phyloP scores from a whole-genome alignment of 2,329 filamentous ascomycete genomes.

The Trichoderma sp. region DNA sequence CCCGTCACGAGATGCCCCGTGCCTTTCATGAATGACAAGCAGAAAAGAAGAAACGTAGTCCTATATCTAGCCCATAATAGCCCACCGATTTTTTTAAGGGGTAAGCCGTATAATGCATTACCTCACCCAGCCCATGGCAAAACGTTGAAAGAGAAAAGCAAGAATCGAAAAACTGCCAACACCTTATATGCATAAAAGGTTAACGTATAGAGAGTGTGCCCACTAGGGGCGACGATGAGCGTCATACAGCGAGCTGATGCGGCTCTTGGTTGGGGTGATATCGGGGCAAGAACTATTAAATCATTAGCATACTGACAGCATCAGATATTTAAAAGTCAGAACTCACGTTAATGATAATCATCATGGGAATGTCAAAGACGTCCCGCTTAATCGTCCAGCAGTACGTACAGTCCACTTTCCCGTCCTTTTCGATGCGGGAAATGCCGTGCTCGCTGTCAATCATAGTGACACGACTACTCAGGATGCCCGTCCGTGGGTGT shows the following conservation, averaged over 20 bases:
- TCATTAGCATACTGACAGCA: slow-evolving; percentile 22
- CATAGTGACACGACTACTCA: slow-evolving; percentile 58
- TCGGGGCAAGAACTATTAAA: slow-evolving; percentile 54
- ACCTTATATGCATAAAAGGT: slow-evolving; percentile 16
- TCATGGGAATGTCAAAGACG: slow-evolving; percentile 96
- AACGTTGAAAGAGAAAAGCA: not conserved
- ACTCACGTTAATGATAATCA: slow-evolving; percentile 97
- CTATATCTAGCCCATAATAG: slow-evolving; percentile 1
- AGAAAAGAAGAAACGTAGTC: not conserved
- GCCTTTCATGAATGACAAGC: not conserved
- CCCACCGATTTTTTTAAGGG: not conserved
- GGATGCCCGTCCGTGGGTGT: slow-evolving; percentile 43
- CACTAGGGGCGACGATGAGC: not conserved
- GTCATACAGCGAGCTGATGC: slow-evolving; percentile 53
- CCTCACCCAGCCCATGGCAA: not conserved
- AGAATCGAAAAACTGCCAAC: slow-evolving; percentile 19
- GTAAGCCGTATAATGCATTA: not conserved
- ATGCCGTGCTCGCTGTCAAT: slow-evolving; percentile 76
- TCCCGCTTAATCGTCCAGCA: slow-evolving; percentile 97
- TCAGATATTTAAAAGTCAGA: no score
- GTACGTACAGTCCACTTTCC: slow-evolving; percentile 91
- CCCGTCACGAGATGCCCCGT: not conserved
- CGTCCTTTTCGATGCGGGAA: slow-evolving; percentile 77
- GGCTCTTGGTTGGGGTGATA: slow-evolving; percentile 58
- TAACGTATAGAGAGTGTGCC: slow-evolving; percentile 15